Evolutionary conservation across 495 filamentous ascomycete species (phyloP).

Genomic region (Penicillium cinerascens): DNA sequence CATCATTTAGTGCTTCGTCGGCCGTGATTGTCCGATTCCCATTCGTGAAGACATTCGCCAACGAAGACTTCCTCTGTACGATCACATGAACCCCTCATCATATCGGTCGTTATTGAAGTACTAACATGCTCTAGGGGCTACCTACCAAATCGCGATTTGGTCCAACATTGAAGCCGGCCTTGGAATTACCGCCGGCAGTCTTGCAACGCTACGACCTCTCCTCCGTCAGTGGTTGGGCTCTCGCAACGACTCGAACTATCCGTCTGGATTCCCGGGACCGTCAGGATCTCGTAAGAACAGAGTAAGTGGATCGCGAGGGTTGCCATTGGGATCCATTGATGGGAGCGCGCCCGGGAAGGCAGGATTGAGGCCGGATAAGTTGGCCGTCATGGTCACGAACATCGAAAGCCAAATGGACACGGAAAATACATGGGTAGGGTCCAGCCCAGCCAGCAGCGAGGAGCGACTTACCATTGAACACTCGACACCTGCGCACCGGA

Average conservation of each 20-base stretch:
- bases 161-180: constrained; percentile 43
- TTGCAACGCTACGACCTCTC: constrained; percentile 46
- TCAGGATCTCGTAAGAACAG: constrained; percentile 20
- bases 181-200: constrained; percentile 45
- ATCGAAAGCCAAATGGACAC: constrained; percentile 31
- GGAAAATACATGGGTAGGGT: constrained; percentile 17
- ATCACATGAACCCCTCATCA: neutral
- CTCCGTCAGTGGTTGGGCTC: constrained; percentile 37
- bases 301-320: constrained; percentile 13
- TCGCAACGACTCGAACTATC: constrained; percentile 18
- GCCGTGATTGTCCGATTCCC: constrained; percentile 42
- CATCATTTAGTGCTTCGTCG: constrained; percentile 30
- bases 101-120: neutral
- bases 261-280: constrained; percentile 21
- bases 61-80: constrained; percentile 43
- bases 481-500: constrained; percentile 1
- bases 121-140: constrained; percentile 28
- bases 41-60: constrained; percentile 34
- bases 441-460: constrained; percentile 32
- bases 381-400: constrained; percentile 39
- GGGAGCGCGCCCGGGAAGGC: constrained; percentile 7
- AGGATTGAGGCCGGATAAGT: constrained; percentile 36
- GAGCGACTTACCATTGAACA: constrained; percentile 29
- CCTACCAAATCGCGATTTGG: constrained; percentile 43
- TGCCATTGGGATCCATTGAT: constrained; percentile 35